phyloP scores from a whole-genome alignment of 352 stramenopile genomes.

The Pythium monospermum region DNA sequence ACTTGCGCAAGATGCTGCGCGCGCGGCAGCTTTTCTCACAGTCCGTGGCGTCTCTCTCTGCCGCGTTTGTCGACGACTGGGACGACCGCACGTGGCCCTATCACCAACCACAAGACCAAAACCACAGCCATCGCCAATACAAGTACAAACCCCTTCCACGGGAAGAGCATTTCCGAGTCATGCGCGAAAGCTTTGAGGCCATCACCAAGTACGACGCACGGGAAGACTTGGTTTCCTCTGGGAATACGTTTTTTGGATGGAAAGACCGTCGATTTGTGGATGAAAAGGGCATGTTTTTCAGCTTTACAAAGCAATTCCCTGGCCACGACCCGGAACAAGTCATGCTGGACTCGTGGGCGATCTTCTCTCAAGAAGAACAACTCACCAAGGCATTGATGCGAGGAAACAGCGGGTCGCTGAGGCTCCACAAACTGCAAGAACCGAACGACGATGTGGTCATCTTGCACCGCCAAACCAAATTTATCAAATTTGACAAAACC shows the following conservation, averaged over 20 bases:
- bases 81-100: constrained; percentile 13
- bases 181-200: constrained; percentile 48
- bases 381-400: constrained; percentile 40
- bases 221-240: constrained; percentile 37
- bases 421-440: constrained; percentile 41
- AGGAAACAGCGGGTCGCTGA: constrained; percentile 26
- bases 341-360: constrained; percentile 44
- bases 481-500: constrained; percentile 25
- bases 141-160: constrained; percentile 28
- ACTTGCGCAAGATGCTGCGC: constrained; percentile 47
- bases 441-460: constrained; percentile 45
- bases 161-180: constrained; percentile 37
- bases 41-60: constrained; percentile 25
- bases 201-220: constrained; percentile 41
- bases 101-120: no score
- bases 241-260: constrained; percentile 49
- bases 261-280: constrained; percentile 37
- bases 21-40: constrained; percentile 47
- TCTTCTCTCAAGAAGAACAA: constrained; percentile 33
- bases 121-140: no score
- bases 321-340: constrained; percentile 31
- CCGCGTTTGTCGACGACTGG: constrained; percentile 31
- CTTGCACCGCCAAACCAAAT: constrained; percentile 45
- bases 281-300: constrained; percentile 49
- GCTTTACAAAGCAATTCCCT: constrained; percentile 50